Conservation (phyloP, 1,284 basidiomycete species). For the Athelia sp. region DNA sequence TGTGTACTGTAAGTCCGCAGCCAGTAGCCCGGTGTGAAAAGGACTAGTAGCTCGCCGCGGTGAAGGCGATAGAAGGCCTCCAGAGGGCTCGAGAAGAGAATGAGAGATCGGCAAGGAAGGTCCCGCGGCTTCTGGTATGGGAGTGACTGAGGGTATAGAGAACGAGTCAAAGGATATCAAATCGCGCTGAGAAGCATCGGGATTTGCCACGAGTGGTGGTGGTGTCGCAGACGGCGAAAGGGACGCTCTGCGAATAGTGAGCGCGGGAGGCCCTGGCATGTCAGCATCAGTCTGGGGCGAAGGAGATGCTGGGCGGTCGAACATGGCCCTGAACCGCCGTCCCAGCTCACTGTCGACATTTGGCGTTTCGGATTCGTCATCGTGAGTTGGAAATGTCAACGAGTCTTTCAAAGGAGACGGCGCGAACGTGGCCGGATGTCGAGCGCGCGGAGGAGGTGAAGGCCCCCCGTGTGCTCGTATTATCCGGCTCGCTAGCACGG, state of each 20-base stretch:
- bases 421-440: constrained; percentile 14
- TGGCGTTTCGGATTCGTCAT: neutral
- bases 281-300: neutral
- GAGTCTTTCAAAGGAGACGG: constrained; percentile 9
- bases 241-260: neutral
- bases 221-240: neutral
- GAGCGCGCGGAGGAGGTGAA: constrained; percentile 60
- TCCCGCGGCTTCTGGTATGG: constrained; percentile 5
- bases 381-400: constrained; percentile 5
- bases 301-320: neutral
- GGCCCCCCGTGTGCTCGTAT: constrained; percentile 68
- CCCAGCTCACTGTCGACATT: too few species aligned
- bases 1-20: neutral
- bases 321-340: neutral
- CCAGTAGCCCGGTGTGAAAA: neutral
- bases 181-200: constrained; percentile 17
- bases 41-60: neutral
- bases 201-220: constrained; percentile 2
- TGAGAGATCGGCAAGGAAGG: constrained; percentile 24
- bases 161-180: constrained; percentile 40
- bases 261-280: neutral
- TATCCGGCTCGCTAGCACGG: constrained; percentile 56
- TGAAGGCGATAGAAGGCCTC: neutral
- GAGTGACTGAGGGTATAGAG: constrained; percentile 15
- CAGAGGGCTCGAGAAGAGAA: constrained; percentile 24